A percentile compares a stretch with the other conserved stretches of the same genome.
These are phyloP conservation scores for Purpureocillium takamizusanense DNA, from an alignment of 2,329 filamentous ascomycete species.

Conservation along the genomic window DNA sequence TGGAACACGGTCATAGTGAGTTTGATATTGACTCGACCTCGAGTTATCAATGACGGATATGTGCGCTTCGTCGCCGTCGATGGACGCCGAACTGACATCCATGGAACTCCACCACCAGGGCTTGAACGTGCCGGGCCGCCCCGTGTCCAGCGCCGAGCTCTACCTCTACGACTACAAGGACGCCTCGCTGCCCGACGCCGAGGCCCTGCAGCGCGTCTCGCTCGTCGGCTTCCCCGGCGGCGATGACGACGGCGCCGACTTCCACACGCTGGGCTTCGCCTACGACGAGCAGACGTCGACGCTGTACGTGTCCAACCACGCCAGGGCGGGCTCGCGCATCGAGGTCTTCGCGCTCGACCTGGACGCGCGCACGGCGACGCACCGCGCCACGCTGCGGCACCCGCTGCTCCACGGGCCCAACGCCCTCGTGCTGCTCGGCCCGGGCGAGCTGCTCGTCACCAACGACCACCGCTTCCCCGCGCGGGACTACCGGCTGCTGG, in stretches of 20 bases:
- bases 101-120: too few species aligned
- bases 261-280: constrained; percentile 30
- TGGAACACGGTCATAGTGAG: constrained; percentile 32
- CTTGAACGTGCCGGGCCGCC: constrained; percentile 9
- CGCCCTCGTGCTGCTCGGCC: constrained; percentile 23
- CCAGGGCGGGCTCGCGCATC: constrained; percentile 21
- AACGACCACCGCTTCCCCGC: constrained; percentile 28
- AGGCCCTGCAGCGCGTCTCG: constrained; percentile 13
- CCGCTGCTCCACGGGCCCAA: constrained; percentile 29
- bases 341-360: constrained; percentile 30
- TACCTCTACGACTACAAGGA: constrained; percentile 28
- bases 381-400: constrained; percentile 26
- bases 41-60: too few species aligned
- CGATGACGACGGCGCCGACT: constrained; percentile 22
- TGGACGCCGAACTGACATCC: too few species aligned
- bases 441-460: constrained; percentile 29
- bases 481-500: constrained; percentile 13
- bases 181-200: constrained; percentile 2
- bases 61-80: too few species aligned
- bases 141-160: constrained; percentile 17
- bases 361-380: constrained; percentile 19
- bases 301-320: constrained; percentile 28
- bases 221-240: constrained; percentile 14
- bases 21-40: too few species aligned
- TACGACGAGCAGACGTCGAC: constrained; percentile 23